These are phyloP conservation scores for Neurospora tetraspora DNA, from an alignment of 495 filamentous ascomycete species.

Conservation along the genomic window DNA sequence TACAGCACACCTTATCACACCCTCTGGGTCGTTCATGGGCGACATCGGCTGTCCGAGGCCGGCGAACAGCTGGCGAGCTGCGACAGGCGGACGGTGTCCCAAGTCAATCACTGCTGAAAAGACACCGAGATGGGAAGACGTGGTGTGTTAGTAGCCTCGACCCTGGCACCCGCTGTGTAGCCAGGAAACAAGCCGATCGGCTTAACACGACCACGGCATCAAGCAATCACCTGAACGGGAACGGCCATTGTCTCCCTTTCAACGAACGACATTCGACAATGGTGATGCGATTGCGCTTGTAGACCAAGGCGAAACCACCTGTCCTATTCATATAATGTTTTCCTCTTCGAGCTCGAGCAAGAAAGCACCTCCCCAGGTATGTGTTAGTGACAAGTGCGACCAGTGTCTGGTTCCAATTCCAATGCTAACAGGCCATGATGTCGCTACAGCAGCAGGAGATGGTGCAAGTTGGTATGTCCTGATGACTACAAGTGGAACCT, in stretches of 20 bases:
- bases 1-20: not conserved
- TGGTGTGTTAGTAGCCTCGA: not conserved
- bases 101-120: not conserved
- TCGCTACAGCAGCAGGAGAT: slow-evolving; percentile 62
- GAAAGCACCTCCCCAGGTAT: slow-evolving; percentile 66
- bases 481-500: slow-evolving; percentile 14
- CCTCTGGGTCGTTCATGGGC: not conserved
- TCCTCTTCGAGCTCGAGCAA: slow-evolving; percentile 49
- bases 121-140: not conserved
- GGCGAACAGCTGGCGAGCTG: not conserved
- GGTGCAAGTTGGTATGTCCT: slow-evolving; percentile 86
- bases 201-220: not conserved
- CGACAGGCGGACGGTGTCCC: not conserved
- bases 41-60: not conserved
- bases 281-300: not conserved
- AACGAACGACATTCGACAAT: not conserved
- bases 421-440: slow-evolving; percentile 19
- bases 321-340: slow-evolving; percentile 32
- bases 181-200: not conserved
- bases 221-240: not conserved
- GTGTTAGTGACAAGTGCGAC: slow-evolving; percentile 22
- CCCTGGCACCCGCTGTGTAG: not conserved
- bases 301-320: not conserved
- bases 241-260: not conserved
- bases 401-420: not conserved